Evolutionary conservation across 2,329 filamentous ascomycete species (phyloP).

Genomic region (Ceratocystis harringtonii): DNA sequence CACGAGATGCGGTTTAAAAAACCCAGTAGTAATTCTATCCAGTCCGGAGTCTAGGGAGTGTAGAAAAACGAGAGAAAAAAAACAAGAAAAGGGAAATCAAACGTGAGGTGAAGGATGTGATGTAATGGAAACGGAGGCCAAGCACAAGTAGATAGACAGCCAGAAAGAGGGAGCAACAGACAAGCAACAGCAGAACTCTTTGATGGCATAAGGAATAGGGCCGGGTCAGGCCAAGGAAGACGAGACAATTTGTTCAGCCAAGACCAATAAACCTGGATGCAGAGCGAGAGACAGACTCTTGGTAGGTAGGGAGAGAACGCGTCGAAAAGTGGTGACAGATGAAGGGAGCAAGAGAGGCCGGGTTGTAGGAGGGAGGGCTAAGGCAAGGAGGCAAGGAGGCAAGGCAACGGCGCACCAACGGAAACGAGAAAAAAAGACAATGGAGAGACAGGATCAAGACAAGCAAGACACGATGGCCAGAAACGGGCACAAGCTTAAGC

Average conservation of each 20-base stretch:
- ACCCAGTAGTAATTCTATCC: background rate
- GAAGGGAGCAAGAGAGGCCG: background rate
- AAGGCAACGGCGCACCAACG: constrained; percentile 2
- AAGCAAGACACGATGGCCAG: background rate
- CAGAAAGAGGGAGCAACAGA: too few relatives aligned
- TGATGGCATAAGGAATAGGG: too few relatives aligned
- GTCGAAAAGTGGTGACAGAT: constrained; percentile 3
- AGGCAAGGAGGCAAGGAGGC: background rate
- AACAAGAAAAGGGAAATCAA: background rate
- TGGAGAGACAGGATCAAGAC: background rate
- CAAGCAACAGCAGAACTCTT: too few relatives aligned
- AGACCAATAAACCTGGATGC: constrained; percentile 1
- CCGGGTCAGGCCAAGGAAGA: background rate
- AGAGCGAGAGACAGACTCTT: background rate
- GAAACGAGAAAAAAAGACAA: background rate
- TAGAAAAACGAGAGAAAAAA: background rate
- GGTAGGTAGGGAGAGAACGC: background rate
- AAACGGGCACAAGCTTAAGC: background rate
- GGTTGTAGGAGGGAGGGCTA: background rate
- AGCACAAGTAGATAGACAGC: background rate
- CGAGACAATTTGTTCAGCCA: background rate
- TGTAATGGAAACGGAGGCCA: background rate
- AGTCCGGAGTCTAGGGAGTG: background rate
- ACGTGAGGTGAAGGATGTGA: background rate
- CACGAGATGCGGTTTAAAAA: background rate